Conservation (phyloP, 2,329 filamentous ascomycete species). For the Tolypocladium capitatum region DNA sequence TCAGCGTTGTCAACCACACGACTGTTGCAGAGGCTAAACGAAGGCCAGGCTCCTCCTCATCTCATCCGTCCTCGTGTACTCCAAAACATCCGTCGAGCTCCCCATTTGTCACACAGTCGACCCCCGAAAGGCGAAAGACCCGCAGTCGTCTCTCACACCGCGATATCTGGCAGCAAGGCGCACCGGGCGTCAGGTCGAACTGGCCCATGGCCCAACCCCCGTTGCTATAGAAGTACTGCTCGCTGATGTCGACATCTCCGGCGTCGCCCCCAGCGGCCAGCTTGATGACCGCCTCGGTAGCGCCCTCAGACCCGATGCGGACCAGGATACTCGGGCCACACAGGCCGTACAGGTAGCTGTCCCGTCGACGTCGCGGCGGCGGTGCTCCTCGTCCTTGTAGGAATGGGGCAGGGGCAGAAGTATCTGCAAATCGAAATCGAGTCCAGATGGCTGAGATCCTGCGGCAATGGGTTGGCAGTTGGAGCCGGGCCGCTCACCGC, state of each 20-base stretch:
- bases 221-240: slow-evolving; percentile 1
- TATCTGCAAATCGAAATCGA: too few species aligned
- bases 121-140: background rate
- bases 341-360: background rate
- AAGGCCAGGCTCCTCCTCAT: background rate
- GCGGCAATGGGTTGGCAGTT: too few species aligned
- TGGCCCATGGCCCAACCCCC: background rate
- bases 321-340: background rate
- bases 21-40: background rate
- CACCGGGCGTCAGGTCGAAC: slow-evolving; percentile 2
- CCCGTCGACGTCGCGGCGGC: background rate
- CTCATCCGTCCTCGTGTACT: background rate
- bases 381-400: too few species aligned
- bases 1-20: background rate
- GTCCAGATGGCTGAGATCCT: too few species aligned
- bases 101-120: background rate
- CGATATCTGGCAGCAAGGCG: background rate
- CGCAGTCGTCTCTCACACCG: background rate
- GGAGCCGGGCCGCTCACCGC: too few species aligned
- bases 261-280: background rate
- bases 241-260: slow-evolving; percentile 2
- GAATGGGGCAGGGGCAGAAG: too few species aligned
- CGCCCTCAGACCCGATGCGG: too few species aligned
- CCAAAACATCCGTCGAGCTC: background rate
- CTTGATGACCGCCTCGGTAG: background rate